A percentile compares a stretch with the other conserved stretches of the same genome.
Conservation (phyloP, 257 asterid species). For the Nicotiana attenuata region DNA sequence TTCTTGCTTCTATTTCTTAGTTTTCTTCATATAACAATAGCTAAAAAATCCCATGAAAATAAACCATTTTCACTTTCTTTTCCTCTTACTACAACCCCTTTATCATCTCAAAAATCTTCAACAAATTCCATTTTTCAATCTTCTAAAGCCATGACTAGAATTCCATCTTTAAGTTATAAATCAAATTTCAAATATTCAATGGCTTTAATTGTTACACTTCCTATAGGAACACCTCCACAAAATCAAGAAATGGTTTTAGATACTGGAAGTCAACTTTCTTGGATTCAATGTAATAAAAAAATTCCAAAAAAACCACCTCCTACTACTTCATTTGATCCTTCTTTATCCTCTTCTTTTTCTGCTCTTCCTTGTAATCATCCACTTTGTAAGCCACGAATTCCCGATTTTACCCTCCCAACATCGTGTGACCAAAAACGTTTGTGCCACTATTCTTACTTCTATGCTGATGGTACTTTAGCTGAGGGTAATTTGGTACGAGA, state of each 20-base stretch:
- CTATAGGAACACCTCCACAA: conserved; percentile 93
- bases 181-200: conserved; percentile 62
- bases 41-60: neutral
- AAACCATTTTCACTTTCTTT: neutral
- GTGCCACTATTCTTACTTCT: conserved; percentile 79
- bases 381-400: conserved; percentile 67
- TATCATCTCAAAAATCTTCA: neutral
- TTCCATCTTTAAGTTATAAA: conserved; percentile 33
- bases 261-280: conserved; percentile 89
- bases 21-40: neutral
- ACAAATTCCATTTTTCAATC: neutral
- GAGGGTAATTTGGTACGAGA: conserved; percentile 88
- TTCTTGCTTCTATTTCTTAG: neutral
- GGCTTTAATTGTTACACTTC: conserved; percentile 75
- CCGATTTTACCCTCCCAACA: conserved; percentile 84
- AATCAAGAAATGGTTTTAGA: conserved; percentile 72
- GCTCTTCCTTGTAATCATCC: conserved; percentile 69
- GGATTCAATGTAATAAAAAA: conserved; percentile 74
- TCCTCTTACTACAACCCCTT: neutral
- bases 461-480: conserved; percentile 81
- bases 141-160: neutral
- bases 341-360: conserved; percentile 71
- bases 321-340: conserved; percentile 59
- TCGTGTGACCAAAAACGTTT: conserved; percentile 65
- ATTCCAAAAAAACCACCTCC: conserved; percentile 33